These are phyloP conservation scores for Chlorella vulgaris DNA, from an alignment of 139 green algal genomes.

Conservation along the genomic window DNA sequence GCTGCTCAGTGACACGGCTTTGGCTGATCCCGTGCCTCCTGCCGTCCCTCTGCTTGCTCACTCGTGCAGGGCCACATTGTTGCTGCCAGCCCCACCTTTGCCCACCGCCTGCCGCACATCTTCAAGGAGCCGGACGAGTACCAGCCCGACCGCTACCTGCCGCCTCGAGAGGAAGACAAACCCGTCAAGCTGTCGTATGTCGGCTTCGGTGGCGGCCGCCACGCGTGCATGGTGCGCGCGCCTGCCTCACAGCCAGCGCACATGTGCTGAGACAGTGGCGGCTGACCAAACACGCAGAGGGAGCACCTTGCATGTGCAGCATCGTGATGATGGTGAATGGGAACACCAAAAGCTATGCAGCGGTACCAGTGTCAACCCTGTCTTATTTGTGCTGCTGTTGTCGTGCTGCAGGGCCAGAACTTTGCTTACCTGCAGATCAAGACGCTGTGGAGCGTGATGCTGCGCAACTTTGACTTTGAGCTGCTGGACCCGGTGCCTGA, in stretches of 20 bases:
- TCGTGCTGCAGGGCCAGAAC: constrained; percentile 74
- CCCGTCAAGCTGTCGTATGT: constrained; percentile 84
- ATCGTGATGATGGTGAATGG: neutral
- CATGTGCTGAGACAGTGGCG: no score
- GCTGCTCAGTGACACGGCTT: no score
- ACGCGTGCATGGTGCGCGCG: constrained; percentile 90
- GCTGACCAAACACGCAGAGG: no score
- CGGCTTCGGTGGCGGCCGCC: constrained; percentile 94
- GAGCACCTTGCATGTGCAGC: no score
- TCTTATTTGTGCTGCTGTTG: neutral
- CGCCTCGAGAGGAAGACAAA: constrained; percentile 88
- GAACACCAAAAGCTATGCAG: neutral
- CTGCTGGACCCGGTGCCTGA: constrained; percentile 86
- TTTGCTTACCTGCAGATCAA: constrained; percentile 99
- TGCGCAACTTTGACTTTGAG: constrained; percentile 99
- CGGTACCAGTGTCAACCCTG: no score
- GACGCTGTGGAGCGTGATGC: constrained; percentile 91
- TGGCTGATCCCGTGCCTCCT: no score
- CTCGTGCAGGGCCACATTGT: constrained; percentile 85
- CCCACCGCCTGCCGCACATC: constrained; percentile 79
- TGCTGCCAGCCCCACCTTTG: constrained; percentile 87
- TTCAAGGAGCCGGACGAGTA: constrained; percentile 83
- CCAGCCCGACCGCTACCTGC: constrained; percentile 83
- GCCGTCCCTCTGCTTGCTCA: neutral
- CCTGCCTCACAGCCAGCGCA: no score